phyloP scores from a whole-genome alignment of 139 green algal genomes.

The Chlorella sp. region DNA sequence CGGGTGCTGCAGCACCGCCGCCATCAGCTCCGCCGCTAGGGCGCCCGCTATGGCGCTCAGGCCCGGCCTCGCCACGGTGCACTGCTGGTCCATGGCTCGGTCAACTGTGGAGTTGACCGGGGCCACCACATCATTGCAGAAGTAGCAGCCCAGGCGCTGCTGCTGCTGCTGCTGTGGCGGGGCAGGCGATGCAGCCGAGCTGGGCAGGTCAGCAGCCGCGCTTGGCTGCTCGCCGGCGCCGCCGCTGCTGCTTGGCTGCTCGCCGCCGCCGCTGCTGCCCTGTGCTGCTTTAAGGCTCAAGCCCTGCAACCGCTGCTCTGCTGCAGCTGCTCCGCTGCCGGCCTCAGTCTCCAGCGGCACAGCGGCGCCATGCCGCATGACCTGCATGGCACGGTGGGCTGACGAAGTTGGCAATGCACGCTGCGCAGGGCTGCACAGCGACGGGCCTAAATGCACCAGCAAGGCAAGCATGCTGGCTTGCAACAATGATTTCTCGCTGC shows the following conservation, averaged over 20 bases:
- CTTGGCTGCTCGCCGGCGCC: not conserved
- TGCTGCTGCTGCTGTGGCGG: not conserved
- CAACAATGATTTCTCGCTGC: too few species aligned
- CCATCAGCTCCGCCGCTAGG: conserved; percentile 91
- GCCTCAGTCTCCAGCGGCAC: not conserved
- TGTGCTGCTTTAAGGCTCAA: not conserved
- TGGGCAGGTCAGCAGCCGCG: not conserved
- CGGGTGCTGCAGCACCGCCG: conserved; percentile 81
- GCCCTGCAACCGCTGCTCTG: not conserved
- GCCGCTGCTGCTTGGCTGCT: not conserved
- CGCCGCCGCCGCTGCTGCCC: not conserved
- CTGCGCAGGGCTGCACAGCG: too few species aligned
- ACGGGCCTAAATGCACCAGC: too few species aligned
- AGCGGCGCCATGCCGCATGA: conserved; percentile 75
- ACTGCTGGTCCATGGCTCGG: conserved; percentile 96
- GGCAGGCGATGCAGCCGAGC: not conserved
- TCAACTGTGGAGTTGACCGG: conserved; percentile 88
- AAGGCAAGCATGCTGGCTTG: too few species aligned
- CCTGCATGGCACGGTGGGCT: too few species aligned
- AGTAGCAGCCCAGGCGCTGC: conserved; percentile 95
- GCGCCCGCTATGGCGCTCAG: conserved; percentile 88
- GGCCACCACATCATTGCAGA: conserved; percentile 98
- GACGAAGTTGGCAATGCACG: too few species aligned
- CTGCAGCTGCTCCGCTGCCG: not conserved
- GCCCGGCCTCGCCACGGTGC: conserved; percentile 92